These are phyloP conservation scores for Pseudocercospora musae DNA, from an alignment of 2,329 filamentous ascomycete species.

Conservation along the genomic window DNA sequence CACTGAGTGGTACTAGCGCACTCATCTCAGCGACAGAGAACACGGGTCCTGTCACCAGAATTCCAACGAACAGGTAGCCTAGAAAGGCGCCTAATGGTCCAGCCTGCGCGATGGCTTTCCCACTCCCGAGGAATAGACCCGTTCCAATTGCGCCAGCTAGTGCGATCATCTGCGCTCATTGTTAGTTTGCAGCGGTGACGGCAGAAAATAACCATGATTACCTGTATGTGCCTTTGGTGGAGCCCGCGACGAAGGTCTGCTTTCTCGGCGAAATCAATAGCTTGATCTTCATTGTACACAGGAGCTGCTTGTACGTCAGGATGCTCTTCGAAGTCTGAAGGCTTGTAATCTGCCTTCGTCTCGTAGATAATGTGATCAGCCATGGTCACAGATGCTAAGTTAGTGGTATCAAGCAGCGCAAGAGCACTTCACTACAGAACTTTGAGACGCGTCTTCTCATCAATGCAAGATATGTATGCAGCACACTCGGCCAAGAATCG, in stretches of 20 bases:
- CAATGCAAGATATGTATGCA: not conserved
- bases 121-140: conserved; percentile 59
- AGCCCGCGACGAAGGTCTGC: conserved; percentile 42
- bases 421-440: not conserved
- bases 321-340: conserved; percentile 1
- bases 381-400: not conserved
- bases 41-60: conserved; percentile 50
- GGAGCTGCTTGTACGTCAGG: conserved; percentile 13
- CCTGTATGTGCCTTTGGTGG: conserved; percentile 49
- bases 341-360: not conserved
- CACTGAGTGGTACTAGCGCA: conserved; percentile 50
- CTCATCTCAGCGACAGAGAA: conserved; percentile 52
- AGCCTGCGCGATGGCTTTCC: conserved; percentile 51
- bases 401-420: not conserved
- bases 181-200: conserved; percentile 18
- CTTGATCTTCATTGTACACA: conserved; percentile 17
- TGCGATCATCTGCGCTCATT: conserved; percentile 53
- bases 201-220: not conserved
- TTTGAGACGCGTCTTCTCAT: not conserved
- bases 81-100: conserved; percentile 53
- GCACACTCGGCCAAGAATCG: not conserved
- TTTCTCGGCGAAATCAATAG: conserved; percentile 24
- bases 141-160: conserved; percentile 71
- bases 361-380: not conserved
- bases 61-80: conserved; percentile 50